Percentiles rank a stretch among this genome's conserved stretches.
Evolutionary conservation across 2,329 filamentous ascomycete genomes (phyloP).

Genomic region (Ambrosiella cleistominuta): DNA sequence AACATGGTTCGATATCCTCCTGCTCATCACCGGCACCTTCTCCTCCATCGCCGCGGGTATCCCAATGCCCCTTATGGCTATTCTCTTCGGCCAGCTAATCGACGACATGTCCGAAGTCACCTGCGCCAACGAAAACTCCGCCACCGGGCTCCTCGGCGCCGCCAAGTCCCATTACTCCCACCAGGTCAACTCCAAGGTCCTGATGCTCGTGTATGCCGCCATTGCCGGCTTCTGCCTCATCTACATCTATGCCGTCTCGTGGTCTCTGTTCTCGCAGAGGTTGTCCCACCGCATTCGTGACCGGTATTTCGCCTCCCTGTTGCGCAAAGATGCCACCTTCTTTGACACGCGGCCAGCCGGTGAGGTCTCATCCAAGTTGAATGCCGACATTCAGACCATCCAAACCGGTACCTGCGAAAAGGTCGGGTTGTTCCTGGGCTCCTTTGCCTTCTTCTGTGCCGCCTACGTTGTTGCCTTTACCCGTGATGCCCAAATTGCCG

Average conservation of each 20-base stretch:
- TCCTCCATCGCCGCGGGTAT: constrained; percentile 40
- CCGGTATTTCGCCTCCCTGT: constrained; percentile 38
- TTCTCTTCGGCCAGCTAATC: constrained; percentile 46
- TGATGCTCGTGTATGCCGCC: constrained; percentile 45
- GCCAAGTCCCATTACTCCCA: constrained; percentile 21
- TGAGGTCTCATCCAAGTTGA: constrained; percentile 45
- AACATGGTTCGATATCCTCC: constrained; percentile 25
- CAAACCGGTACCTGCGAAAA: constrained; percentile 55
- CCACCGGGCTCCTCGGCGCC: constrained; percentile 1
- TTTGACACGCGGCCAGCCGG: constrained; percentile 46
- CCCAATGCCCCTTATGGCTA: constrained; percentile 45
- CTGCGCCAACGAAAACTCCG: constrained; percentile 23
- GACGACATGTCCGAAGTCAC: constrained; percentile 41
- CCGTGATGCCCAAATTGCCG: constrained; percentile 43
- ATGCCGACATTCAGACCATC: constrained; percentile 47
- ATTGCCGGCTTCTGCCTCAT: constrained; percentile 45
- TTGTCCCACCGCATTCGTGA: constrained; percentile 45
- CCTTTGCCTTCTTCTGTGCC: constrained; percentile 47
- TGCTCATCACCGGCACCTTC: constrained; percentile 25
- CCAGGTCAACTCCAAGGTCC: constrained; percentile 37
- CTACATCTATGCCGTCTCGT: constrained; percentile 46
- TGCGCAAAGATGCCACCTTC: constrained; percentile 44
- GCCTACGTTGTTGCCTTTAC: constrained; percentile 51
- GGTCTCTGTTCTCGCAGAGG: constrained; percentile 45
- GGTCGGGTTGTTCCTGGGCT: constrained; percentile 46